A percentile compares a stretch with the other conserved stretches of the same genome.
Conservation (phyloP, 169 alveolate species). For the Cryptosporidium andersoni region DNA sequence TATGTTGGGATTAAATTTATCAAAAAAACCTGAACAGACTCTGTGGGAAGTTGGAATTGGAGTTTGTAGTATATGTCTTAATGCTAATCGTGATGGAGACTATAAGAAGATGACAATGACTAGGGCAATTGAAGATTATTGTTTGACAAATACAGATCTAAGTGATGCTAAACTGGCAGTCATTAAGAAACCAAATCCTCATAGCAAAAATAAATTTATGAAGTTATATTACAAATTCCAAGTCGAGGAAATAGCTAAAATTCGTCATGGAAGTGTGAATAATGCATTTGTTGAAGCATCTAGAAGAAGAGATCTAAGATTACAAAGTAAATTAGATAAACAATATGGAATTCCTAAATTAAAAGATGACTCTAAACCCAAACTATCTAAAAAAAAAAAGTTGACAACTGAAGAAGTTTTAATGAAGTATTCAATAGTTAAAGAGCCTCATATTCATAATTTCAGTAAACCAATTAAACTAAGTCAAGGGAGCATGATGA, state of each 20-base stretch:
- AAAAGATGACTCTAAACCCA: slow-evolving; percentile 1
- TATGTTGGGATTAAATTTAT: slow-evolving; percentile 19
- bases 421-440: background rate
- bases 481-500: background rate
- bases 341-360: slow-evolving; percentile 13
- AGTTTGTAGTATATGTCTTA: slow-evolving; percentile 47
- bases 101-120: slow-evolving; percentile 52
- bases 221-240: slow-evolving; percentile 63
- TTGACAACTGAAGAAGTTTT: slow-evolving; percentile 5
- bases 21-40: slow-evolving; percentile 35
- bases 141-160: slow-evolving; percentile 33
- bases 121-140: slow-evolving; percentile 52
- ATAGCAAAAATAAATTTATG: slow-evolving; percentile 61
- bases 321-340: slow-evolving; percentile 37
- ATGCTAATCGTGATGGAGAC: slow-evolving; percentile 36
- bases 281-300: slow-evolving; percentile 37
- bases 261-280: slow-evolving; percentile 34
- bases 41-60: slow-evolving; percentile 22
- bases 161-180: slow-evolving; percentile 25
- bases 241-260: slow-evolving; percentile 58
- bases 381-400: background rate
- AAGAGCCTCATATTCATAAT: slow-evolving; percentile 7
- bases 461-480: slow-evolving; percentile 7
- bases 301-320: slow-evolving; percentile 6
- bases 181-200: slow-evolving; percentile 45